These are phyloP conservation scores for Biscutella auriculata DNA, from an alignment of 441 rosid species.

Conservation along the genomic window DNA sequence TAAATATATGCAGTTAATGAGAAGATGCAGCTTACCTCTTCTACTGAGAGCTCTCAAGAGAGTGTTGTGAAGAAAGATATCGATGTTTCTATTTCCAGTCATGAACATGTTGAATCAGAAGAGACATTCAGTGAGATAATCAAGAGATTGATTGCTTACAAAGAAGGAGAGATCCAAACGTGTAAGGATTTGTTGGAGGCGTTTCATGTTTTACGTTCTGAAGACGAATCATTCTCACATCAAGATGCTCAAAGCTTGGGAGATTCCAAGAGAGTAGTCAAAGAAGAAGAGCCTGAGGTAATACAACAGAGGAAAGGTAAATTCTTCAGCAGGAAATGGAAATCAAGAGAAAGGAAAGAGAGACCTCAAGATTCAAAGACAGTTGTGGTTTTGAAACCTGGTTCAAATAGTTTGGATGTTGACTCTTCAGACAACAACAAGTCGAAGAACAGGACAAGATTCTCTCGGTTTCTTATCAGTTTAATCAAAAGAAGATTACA, in stretches of 20 bases:
- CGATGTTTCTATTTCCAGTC: conserved; percentile 19
- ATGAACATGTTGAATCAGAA: conserved; percentile 33
- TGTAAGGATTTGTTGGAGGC: conserved; percentile 57
- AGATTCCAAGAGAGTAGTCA: conserved; percentile 32
- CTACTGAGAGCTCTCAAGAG: conserved; percentile 10
- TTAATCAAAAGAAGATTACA: conserved; percentile 72
- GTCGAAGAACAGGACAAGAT: conserved; percentile 38
- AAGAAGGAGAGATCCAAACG: conserved; percentile 37
- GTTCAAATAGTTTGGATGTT: conserved; percentile 28
- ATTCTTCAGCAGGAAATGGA: conserved; percentile 44
- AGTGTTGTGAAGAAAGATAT: conserved; percentile 63
- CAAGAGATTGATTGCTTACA: conserved; percentile 51
- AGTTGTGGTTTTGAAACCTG: conserved; percentile 78
- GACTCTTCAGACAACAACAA: conserved; percentile 23
- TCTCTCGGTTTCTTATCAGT: conserved; percentile 41
- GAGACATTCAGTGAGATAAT: conserved; percentile 61
- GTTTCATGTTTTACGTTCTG: conserved; percentile 53
- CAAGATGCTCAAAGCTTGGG: conserved; percentile 54
- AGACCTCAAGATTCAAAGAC: conserved; percentile 25
- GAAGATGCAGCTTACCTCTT: conserved; percentile 6
- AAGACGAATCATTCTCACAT: conserved; percentile 54
- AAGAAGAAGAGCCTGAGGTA: conserved; percentile 35
- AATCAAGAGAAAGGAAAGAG: conserved; percentile 18
- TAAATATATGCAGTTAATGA: conserved; percentile 12
- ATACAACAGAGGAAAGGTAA: conserved; percentile 33